Percentiles rank a stretch among this genome's conserved stretches.
These are phyloP conservation scores for Aspergillus eucalypticola DNA, from an alignment of 2,329 filamentous ascomycete genomes.

Conservation along the genomic window DNA sequence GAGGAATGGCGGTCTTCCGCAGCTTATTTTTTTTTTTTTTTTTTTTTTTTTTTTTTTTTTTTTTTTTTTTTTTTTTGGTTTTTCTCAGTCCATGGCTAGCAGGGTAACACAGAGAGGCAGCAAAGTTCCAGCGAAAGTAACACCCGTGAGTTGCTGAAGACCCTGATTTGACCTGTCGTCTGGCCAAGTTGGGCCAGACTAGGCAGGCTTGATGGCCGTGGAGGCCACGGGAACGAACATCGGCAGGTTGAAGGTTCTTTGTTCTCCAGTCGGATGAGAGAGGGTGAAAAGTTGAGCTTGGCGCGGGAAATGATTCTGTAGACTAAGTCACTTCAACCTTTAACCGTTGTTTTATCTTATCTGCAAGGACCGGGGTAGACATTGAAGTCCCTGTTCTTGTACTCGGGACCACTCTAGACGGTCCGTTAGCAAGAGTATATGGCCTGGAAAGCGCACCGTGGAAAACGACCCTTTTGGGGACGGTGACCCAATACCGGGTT, in stretches of 20 bases:
- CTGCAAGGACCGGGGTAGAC: background rate
- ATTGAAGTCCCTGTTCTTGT: background rate
- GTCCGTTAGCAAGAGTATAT: background rate
- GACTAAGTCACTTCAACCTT: background rate
- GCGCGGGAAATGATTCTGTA: background rate
- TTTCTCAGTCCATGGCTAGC: background rate
- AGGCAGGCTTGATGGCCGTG: background rate
- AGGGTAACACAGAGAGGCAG: background rate
- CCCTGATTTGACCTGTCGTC: conserved; percentile 5
- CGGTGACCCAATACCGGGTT: background rate
- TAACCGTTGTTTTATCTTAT: background rate
- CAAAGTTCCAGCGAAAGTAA: background rate
- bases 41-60: too few relatives aligned
- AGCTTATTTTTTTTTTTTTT: background rate
- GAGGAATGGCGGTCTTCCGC: background rate
- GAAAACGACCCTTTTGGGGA: conserved; percentile 7
- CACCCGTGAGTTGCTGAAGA: background rate
- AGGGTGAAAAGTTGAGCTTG: background rate
- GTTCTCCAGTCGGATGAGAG: background rate
- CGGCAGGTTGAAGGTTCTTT: background rate
- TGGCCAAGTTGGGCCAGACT: background rate
- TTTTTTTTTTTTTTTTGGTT: background rate
- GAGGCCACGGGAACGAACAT: background rate
- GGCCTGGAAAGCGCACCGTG: background rate
- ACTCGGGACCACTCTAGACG: background rate